Evolutionary conservation across 2,329 filamentous ascomycete genomes (phyloP), one percentile per base, ranked within the genome.

Genomic region (Colletotrichum tamarilloi): DNA sequence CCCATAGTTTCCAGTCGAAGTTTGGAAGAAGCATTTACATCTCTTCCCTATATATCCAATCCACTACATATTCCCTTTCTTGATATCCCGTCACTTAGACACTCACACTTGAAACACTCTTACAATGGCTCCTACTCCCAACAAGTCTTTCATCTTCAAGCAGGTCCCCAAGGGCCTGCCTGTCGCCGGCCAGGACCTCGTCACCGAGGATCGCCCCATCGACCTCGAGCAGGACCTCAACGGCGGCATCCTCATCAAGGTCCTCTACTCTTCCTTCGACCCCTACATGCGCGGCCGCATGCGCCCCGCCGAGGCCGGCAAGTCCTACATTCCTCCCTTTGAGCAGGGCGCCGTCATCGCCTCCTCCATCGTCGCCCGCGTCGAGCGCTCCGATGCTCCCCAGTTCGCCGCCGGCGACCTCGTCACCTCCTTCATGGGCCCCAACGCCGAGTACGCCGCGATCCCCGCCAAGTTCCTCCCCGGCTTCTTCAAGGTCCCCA

Each of bases 231-330:
- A 88, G 63, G 81, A 88, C 5, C 88, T 91, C 32, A 81, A 88
- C 57, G 92, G 93, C 75, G 92, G 94, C 53, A 81, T 97, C 62
- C 90, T 90, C 38, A 84, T 92, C 76, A 90, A 94, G 84, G 89
- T 93, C 77, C 88, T 92, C 78, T 94, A 93, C 82, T 87, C 91
- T 76, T 95, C 93, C 53, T 93, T 93, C 84, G 95, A 97, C 82
- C 95, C 95, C 2, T 97, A 97, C 85, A 91, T 94, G 86, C 93
- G 95, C 70, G 93, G 93, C 74, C 90, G 90, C 77, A 95, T 97
- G 93, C 92, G 94, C 60, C 83, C 87, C 60, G 80, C 93, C 7
- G 81, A 85, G 46, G 78, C 84, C 80, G 71, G 71, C 60, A 90
- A 93, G 84, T 95, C 93, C 11, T 97, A 95, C 85, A 81, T 86